Conservation (phyloP, 2,329 filamentous ascomycete genomes). For the Xylariaceae sp. region DNA sequence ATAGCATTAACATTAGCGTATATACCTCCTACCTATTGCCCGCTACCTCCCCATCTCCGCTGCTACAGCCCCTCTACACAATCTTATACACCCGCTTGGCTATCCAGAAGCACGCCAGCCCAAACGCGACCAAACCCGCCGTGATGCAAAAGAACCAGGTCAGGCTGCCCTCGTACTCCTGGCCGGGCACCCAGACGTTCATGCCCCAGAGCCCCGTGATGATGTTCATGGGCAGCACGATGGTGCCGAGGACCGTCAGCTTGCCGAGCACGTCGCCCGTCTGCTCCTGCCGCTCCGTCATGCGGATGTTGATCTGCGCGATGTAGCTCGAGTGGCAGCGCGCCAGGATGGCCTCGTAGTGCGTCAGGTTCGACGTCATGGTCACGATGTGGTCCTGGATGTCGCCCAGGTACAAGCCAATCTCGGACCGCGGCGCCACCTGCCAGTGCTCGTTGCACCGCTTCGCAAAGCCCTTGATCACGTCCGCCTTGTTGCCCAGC, state of each 20-base stretch:
- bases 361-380: slow-evolving; percentile 92
- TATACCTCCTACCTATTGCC: too few species aligned
- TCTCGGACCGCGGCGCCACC: slow-evolving; percentile 87
- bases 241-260: slow-evolving; percentile 90
- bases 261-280: slow-evolving; percentile 93
- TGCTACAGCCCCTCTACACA: slow-evolving; percentile 12
- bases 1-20: too few species aligned
- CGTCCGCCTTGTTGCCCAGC: slow-evolving; percentile 93
- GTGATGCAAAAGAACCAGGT: slow-evolving; percentile 72
- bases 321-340: slow-evolving; percentile 94
- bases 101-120: slow-evolving; percentile 68
- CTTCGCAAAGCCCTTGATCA: slow-evolving; percentile 98
- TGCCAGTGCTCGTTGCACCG: slow-evolving; percentile 98
- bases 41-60: too few species aligned
- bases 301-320: slow-evolving; percentile 97
- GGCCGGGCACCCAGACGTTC: slow-evolving; percentile 95
- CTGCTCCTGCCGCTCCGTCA: slow-evolving; percentile 96
- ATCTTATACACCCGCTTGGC: slow-evolving; percentile 81
- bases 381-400: slow-evolving; percentile 99
- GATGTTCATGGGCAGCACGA: slow-evolving; percentile 97
- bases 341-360: slow-evolving; percentile 92
- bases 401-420: slow-evolving; percentile 94
- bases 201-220: slow-evolving; percentile 98
- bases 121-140: slow-evolving; percentile 69
- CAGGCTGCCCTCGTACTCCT: slow-evolving; percentile 68